Evolutionary conservation across 768 basidiomycete genomes (phyloP).

Genomic region (Xerocomellus chrysenteron): DNA sequence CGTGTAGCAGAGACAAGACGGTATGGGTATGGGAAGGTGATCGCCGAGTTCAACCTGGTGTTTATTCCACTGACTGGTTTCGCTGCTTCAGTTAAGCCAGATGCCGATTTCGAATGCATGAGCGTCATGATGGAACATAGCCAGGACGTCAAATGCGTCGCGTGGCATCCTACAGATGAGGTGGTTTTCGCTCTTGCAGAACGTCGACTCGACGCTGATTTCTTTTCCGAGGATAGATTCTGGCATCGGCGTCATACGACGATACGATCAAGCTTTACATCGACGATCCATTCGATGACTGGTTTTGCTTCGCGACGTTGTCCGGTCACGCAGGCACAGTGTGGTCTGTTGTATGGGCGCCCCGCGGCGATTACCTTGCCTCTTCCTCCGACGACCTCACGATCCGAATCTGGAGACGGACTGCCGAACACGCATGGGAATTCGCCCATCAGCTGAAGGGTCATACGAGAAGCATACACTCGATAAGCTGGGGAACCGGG

Average conservation of each 20-base stretch:
- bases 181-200: conserved; percentile 39
- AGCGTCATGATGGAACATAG: conserved; percentile 95
- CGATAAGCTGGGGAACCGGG: conserved; percentile 67
- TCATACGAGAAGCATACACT: conserved; percentile 78
- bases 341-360: conserved; percentile 85
- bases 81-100: conserved; percentile 67
- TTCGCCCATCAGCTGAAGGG: conserved; percentile 57
- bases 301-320: conserved; percentile 84
- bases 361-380: conserved; percentile 77
- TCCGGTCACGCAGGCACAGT: conserved; percentile 85
- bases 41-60: conserved; percentile 8
- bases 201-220: conserved; percentile 6
- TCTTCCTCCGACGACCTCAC: conserved; percentile 85
- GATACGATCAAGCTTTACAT: conserved; percentile 92
- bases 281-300: conserved; percentile 93
- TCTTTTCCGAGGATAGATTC: conserved; percentile 55
- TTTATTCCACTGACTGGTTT: neutral
- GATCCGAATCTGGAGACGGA: conserved; percentile 81
- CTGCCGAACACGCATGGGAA: conserved; percentile 61
- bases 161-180: conserved; percentile 96
- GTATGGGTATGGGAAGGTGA: conserved; percentile 99
- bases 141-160: conserved; percentile 93
- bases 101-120: conserved; percentile 92
- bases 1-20: conserved; percentile 93
- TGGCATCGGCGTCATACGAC: conserved; percentile 96